Evolutionary conservation across 1,139 yeast species (phyloP).

Genomic region (Yamadazyma oceani): DNA sequence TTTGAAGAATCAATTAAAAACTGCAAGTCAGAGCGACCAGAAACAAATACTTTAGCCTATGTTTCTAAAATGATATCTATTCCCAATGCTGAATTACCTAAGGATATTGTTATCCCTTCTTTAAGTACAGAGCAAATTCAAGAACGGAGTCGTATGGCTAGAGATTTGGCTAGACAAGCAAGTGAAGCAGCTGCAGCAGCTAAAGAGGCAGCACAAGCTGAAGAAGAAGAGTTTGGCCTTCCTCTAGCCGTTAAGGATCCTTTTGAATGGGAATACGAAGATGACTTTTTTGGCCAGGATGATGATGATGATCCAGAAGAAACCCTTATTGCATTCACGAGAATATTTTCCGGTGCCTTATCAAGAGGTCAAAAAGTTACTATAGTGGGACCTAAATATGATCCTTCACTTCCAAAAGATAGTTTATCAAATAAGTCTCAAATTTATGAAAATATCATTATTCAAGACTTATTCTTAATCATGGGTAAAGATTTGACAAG

Average conservation of each 20-base stretch:
- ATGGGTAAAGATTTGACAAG: constrained; percentile 93
- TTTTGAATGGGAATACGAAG: constrained; percentile 50
- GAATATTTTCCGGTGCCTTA: constrained; percentile 85
- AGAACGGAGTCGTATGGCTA: constrained; percentile 66
- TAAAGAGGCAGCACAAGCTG: constrained; percentile 23
- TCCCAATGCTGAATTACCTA: constrained; percentile 78
- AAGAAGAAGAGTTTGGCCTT: constrained; percentile 27
- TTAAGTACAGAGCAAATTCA: constrained; percentile 59
- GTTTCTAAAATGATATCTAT: constrained; percentile 88
- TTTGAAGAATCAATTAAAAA: constrained; percentile 56
- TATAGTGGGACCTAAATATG: constrained; percentile 84
- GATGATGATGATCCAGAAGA: constrained; percentile 50
- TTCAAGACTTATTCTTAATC: constrained; percentile 71
- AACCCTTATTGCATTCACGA: constrained; percentile 79
- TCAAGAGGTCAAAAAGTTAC: constrained; percentile 70
- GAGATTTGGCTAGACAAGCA: constrained; percentile 68
- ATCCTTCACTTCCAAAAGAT: constrained; percentile 62
- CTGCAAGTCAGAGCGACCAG: constrained; percentile 54
- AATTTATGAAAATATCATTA: constrained; percentile 43
- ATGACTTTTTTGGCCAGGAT: constrained; percentile 44
- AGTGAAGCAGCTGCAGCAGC: constrained; percentile 56
- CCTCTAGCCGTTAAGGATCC: constrained; percentile 30
- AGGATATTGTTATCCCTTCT: constrained; percentile 30
- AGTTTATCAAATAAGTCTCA: constrained; percentile 44
- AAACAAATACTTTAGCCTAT: constrained; percentile 72